phyloP scores from a whole-genome alignment of 2,329 filamentous ascomycete genomes.

The Dactylonectria estremocensis region DNA sequence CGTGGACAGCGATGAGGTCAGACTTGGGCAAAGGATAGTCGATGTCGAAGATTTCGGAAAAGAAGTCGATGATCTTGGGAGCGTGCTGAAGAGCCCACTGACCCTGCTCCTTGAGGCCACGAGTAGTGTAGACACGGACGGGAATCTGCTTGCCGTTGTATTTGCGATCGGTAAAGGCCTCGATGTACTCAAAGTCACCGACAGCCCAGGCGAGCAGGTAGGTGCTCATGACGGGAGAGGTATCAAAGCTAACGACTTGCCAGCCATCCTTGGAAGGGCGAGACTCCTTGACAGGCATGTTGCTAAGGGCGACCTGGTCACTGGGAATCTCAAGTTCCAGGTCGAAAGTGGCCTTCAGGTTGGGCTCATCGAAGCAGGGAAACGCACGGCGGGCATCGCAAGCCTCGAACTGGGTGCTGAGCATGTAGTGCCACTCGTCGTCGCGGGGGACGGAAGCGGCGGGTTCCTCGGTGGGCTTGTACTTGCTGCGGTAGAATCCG shows the following conservation, averaged over 20 bases:
- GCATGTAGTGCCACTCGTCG: conserved; percentile 78
- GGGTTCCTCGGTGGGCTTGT: conserved; percentile 83
- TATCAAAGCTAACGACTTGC: conserved; percentile 84
- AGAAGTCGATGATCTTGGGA: conserved; percentile 94
- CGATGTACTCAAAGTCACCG: conserved; percentile 97
- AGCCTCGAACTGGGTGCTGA: conserved; percentile 98
- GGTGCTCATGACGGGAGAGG: conserved; percentile 91
- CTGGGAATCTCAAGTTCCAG: conserved; percentile 92
- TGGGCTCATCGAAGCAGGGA: conserved; percentile 98
- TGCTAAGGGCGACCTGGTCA: conserved; percentile 90
- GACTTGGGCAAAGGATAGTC: conserved; percentile 95
- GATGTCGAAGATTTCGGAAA: conserved; percentile 93
- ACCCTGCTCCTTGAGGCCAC: conserved; percentile 93
- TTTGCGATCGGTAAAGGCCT: conserved; percentile 88
- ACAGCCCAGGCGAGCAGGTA: conserved; percentile 94
- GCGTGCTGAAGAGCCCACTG: conserved; percentile 92
- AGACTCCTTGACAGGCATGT: conserved; percentile 90
- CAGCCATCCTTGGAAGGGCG: conserved; percentile 73
- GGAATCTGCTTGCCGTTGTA: conserved; percentile 94
- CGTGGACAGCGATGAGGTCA: conserved; percentile 91
- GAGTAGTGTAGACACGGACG: conserved; percentile 95
- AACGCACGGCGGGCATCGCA: conserved; percentile 96
- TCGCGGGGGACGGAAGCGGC: conserved; percentile 84
- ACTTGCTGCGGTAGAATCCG: conserved; percentile 94
- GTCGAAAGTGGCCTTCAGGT: conserved; percentile 96